These are phyloP conservation scores for Arthrinium puccinioides DNA, from an alignment of 2,329 filamentous ascomycete genomes.

Conservation along the genomic window DNA sequence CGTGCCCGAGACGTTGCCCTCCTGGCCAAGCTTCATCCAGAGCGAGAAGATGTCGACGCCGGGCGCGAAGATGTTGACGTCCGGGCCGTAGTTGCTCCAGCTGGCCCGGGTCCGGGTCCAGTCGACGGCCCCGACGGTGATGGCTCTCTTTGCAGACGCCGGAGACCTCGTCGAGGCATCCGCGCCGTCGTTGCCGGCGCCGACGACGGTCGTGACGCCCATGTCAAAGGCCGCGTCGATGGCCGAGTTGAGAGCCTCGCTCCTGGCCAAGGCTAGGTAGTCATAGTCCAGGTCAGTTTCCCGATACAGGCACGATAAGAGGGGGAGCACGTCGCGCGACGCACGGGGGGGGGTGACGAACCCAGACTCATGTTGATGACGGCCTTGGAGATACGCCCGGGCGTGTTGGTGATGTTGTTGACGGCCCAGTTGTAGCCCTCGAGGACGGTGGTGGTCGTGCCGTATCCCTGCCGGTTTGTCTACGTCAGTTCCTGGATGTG, in stretches of 20 bases:
- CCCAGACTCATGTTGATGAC: conserved; percentile 50
- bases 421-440: conserved; percentile 30
- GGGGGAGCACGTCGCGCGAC: no score
- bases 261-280: no score
- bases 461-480: conserved; percentile 14
- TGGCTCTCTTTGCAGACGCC: conserved; percentile 22
- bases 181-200: conserved; percentile 29
- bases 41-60: conserved; percentile 31
- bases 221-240: conserved; percentile 8
- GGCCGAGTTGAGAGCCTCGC: conserved; percentile 8
- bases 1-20: conserved; percentile 33
- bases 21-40: conserved; percentile 29
- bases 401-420: conserved; percentile 34
- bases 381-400: conserved; percentile 29
- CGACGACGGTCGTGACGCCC: conserved; percentile 11
- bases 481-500: no score
- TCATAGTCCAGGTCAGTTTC: no score
- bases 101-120: conserved; percentile 10
- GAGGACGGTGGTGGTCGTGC: conserved; percentile 16
- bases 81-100: conserved; percentile 20
- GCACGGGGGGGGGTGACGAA: no score
- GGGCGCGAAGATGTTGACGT: conserved; percentile 34
- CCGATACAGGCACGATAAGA: no score
- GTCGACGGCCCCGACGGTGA: conserved; percentile 25
- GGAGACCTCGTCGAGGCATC: conserved; percentile 16